Conservation (phyloP, 495 filamentous ascomycete species). For the Penicillium cosmopolitanum region DNA sequence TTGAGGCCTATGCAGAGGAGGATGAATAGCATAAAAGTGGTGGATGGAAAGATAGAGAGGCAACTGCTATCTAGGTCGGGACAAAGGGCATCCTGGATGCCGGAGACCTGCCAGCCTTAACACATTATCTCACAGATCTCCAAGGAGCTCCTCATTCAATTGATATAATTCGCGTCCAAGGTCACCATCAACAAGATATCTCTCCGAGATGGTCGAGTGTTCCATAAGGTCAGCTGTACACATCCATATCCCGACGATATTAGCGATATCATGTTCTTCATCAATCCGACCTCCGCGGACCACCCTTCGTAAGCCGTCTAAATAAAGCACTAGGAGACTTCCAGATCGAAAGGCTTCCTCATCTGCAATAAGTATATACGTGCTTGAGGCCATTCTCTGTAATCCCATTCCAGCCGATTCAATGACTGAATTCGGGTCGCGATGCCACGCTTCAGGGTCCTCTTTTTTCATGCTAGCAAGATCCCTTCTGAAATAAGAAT, state of each 20-base stretch:
- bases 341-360: conserved; percentile 13
- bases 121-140: background rate
- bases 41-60: too few species aligned
- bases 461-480: conserved; percentile 1
- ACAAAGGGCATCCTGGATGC: too few species aligned
- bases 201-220: conserved; percentile 9
- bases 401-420: background rate
- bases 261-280: conserved; percentile 7
- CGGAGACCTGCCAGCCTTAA: too few species aligned
- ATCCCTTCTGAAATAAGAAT: conserved; percentile 4
- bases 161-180: conserved; percentile 13
- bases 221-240: conserved; percentile 3
- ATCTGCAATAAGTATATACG: conserved; percentile 13
- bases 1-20: too few species aligned
- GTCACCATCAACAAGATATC: conserved; percentile 14
- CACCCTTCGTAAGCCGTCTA: conserved; percentile 13
- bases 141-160: conserved; percentile 10
- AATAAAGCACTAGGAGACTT: conserved; percentile 10
- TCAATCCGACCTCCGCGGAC: conserved; percentile 13
- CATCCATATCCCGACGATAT: conserved; percentile 11
- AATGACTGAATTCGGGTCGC: conserved; percentile 2
- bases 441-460: background rate
- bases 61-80: too few species aligned
- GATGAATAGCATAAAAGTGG: too few species aligned
- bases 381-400: conserved; percentile 5